A percentile compares a stretch with the other conserved stretches of the same genome.
phyloP scores from a whole-genome alignment of 2,329 filamentous ascomycete genomes.

The Neoascochyta sp. region DNA sequence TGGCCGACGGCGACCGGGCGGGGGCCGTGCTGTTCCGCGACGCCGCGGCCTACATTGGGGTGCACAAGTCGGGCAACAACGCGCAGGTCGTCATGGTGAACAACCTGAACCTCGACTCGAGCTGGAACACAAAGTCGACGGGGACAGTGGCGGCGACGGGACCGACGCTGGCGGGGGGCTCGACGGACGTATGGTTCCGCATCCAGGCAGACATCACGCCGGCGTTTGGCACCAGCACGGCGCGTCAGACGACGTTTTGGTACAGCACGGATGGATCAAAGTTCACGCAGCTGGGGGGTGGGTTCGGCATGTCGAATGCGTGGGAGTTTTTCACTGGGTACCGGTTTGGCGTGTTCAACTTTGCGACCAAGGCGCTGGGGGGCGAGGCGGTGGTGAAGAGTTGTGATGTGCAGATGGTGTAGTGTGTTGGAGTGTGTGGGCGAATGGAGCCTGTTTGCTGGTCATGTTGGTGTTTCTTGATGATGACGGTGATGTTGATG shows the following conservation, averaged over 20 bases:
- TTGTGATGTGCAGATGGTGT: constrained; percentile 9
- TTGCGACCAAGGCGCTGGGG: constrained; percentile 35
- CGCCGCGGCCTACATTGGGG: constrained; percentile 51
- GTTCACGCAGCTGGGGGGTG: constrained; percentile 30
- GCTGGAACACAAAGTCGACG: constrained; percentile 33
- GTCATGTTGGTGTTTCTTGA: too few relatives aligned
- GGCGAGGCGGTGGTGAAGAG: constrained; percentile 27
- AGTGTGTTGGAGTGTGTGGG: too few relatives aligned
- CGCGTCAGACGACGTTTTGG: constrained; percentile 29
- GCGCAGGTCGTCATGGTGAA: constrained; percentile 38
- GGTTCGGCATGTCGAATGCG: constrained; percentile 33
- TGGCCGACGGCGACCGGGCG: constrained; percentile 51
- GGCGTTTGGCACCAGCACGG: constrained; percentile 22
- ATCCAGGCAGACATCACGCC: constrained; percentile 38
- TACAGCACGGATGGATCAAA: constrained; percentile 37
- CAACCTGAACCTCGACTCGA: constrained; percentile 39
- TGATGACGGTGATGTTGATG: too few relatives aligned
- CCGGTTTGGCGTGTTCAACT: constrained; percentile 40
- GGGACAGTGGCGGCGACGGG: constrained; percentile 28
- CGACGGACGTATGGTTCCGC: constrained; percentile 31
- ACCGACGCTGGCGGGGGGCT: constrained; percentile 9
- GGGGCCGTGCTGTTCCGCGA: constrained; percentile 56
- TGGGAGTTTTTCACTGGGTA: constrained; percentile 42
- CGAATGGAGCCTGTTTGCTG: too few relatives aligned
- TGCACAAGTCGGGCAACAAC: constrained; percentile 41